phyloP scores from a whole-genome alignment of 1,284 basidiomycete species.

The Apiotrichum gracile region DNA sequence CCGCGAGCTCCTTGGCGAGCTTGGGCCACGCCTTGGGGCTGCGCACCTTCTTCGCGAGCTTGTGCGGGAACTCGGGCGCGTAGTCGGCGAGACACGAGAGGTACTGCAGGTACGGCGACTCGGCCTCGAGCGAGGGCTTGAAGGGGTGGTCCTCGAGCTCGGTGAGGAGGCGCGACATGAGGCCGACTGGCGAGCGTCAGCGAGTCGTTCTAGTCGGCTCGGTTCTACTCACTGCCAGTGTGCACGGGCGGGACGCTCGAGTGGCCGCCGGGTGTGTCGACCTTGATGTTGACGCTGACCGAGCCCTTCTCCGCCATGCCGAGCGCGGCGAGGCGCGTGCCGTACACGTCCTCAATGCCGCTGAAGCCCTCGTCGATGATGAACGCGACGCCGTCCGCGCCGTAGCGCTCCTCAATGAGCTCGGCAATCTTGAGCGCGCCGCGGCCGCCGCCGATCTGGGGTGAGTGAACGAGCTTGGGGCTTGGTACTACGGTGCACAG shows the following conservation, averaged over 20 bases:
- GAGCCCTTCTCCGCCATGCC: conserved; percentile 52
- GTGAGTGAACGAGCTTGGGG: no score
- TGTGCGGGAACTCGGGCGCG: conserved; percentile 43
- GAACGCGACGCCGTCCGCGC: conserved; percentile 45
- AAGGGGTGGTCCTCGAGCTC: conserved; percentile 43
- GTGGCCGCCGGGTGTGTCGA: conserved; percentile 46
- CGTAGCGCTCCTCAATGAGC: conserved; percentile 44
- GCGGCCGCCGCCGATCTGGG: conserved; percentile 40
- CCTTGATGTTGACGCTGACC: conserved; percentile 35
- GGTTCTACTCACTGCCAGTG: conserved; percentile 40
- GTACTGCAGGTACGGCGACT: conserved; percentile 48
- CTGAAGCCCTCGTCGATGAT: conserved; percentile 51
- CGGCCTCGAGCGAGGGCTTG: conserved; percentile 35
- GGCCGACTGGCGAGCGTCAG: conserved; percentile 32
- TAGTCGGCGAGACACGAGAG: conserved; percentile 50
- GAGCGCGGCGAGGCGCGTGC: conserved; percentile 41
- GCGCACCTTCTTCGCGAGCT: conserved; percentile 33
- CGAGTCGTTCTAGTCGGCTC: no score
- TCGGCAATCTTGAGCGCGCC: conserved; percentile 42
- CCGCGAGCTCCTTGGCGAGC: conserved; percentile 44
- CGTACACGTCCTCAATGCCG: conserved; percentile 39
- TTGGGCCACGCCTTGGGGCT: conserved; percentile 45
- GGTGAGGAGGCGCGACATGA: conserved; percentile 42
- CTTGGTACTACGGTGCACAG: no score
- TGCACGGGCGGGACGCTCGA: conserved; percentile 45